A percentile compares a stretch with the other conserved stretches of the same genome.
Evolutionary conservation across 2,329 filamentous ascomycete species (phyloP).

Genomic region (Colletotrichum lini): DNA sequence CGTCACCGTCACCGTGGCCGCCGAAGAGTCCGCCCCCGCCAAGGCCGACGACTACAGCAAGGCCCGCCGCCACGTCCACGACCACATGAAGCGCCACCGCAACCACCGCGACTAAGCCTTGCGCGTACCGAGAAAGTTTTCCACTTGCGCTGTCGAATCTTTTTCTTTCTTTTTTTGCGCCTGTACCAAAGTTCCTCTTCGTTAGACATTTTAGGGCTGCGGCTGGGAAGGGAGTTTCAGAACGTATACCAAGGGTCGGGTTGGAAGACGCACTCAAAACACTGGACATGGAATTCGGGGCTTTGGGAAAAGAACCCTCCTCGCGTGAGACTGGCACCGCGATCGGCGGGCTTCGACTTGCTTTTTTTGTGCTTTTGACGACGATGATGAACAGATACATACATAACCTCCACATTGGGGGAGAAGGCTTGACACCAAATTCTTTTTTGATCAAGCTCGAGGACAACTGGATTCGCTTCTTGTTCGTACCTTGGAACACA

Average conservation of each 20-base stretch:
- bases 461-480: slow-evolving; percentile 18
- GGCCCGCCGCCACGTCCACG: slow-evolving; percentile 54
- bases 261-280: slow-evolving; percentile 16
- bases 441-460: background rate
- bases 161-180: background rate
- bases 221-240: slow-evolving; percentile 29
- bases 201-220: slow-evolving; percentile 42
- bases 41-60: slow-evolving; percentile 44
- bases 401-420: slow-evolving; percentile 12
- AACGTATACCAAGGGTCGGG: slow-evolving; percentile 28
- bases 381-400: slow-evolving; percentile 38
- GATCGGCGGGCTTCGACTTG: background rate
- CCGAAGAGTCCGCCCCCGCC: slow-evolving; percentile 57
- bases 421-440: background rate
- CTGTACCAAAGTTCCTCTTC: slow-evolving; percentile 41
- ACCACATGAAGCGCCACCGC: slow-evolving; percentile 54
- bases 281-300: slow-evolving; percentile 19
- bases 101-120: slow-evolving; percentile 48
- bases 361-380: slow-evolving; percentile 26
- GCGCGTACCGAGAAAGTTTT: background rate
- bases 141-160: background rate
- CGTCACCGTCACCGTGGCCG: slow-evolving; percentile 61
- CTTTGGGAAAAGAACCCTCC: slow-evolving; percentile 12
- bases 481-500: slow-evolving; percentile 20
- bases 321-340: background rate